These are phyloP conservation scores for Boletus vinaceobasis DNA, from an alignment of 768 basidiomycete species.

Conservation along the genomic window DNA sequence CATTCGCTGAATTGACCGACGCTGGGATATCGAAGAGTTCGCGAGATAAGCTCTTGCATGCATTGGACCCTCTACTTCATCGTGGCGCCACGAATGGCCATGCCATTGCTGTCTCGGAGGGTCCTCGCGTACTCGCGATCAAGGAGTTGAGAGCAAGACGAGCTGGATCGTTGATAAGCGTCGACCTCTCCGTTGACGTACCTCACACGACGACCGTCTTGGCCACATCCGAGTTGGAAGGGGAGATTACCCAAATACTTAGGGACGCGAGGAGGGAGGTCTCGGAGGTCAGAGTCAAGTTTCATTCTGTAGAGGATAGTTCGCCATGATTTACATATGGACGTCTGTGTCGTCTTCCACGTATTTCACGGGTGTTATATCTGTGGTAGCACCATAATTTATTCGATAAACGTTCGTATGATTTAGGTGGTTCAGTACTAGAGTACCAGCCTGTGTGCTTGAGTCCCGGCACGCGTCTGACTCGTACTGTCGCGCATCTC, in stretches of 20 bases:
- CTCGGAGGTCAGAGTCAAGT: constrained; percentile 67
- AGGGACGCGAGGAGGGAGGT: constrained; percentile 61
- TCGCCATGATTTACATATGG: constrained; percentile 6
- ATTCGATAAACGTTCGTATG: neutral
- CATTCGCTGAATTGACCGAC: constrained; percentile 81
- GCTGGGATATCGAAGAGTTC: constrained; percentile 66
- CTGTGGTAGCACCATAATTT: neutral
- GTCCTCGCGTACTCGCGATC: constrained; percentile 40
- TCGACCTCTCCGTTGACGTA: constrained; percentile 79
- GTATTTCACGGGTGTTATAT: neutral
- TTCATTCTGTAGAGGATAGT: constrained; percentile 40
- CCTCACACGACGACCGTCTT: constrained; percentile 53
- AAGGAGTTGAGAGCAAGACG: constrained; percentile 67
- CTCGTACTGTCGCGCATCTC: neutral
- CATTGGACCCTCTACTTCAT: constrained; percentile 55
- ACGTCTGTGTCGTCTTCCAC: neutral
- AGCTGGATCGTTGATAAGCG: constrained; percentile 75
- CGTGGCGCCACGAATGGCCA: constrained; percentile 21
- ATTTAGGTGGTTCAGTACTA: too few relatives aligned
- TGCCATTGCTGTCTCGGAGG: neutral
- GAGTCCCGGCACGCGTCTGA: neutral
- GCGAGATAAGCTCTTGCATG: constrained; percentile 47
- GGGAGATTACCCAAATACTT: constrained; percentile 52
- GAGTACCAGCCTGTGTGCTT: neutral
- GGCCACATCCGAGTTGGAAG: constrained; percentile 59